Conservation (phyloP, 441 rosid genomes). For the Gossypium schwendimanii region DNA sequence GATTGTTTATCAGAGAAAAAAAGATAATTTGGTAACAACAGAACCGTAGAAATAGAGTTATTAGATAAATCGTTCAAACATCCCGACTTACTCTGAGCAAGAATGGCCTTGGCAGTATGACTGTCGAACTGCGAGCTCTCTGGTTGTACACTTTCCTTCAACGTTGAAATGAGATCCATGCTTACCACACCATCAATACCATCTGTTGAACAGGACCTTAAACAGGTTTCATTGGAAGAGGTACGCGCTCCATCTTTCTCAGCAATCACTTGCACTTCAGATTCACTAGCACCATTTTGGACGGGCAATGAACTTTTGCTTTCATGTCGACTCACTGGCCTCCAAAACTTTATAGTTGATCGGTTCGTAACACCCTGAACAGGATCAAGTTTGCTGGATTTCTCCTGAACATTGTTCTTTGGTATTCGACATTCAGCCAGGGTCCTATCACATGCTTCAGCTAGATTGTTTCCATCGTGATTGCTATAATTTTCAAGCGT, state of each 20-base stretch:
- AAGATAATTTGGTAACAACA: not conserved
- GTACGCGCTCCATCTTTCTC: conserved; percentile 23
- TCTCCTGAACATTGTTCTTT: conserved; percentile 34
- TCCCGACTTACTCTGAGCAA: conserved; percentile 56
- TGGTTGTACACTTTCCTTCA: conserved; percentile 9
- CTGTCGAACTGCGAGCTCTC: conserved; percentile 39
- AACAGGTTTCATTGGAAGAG: conserved; percentile 25
- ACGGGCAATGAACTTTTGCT: conserved; percentile 25
- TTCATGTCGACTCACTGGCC: conserved; percentile 66
- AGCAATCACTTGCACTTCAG: conserved; percentile 21
- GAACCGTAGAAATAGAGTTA: not conserved
- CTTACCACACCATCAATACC: conserved; percentile 4
- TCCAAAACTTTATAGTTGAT: conserved; percentile 51
- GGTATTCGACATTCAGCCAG: conserved; percentile 30
- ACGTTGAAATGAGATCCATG: not conserved
- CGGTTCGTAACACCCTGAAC: conserved; percentile 28
- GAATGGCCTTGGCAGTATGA: conserved; percentile 62
- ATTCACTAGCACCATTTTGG: conserved; percentile 31
- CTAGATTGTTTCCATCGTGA: conserved; percentile 28
- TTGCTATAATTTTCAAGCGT: conserved; percentile 39
- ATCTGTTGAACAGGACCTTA: conserved; percentile 9
- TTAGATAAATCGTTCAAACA: not conserved
- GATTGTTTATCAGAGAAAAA: not conserved
- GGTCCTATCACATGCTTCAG: conserved; percentile 26
- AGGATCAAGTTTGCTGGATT: conserved; percentile 27